Evolutionary conservation across 768 basidiomycete genomes (phyloP).

Genomic region (Mycena kentingensis): DNA sequence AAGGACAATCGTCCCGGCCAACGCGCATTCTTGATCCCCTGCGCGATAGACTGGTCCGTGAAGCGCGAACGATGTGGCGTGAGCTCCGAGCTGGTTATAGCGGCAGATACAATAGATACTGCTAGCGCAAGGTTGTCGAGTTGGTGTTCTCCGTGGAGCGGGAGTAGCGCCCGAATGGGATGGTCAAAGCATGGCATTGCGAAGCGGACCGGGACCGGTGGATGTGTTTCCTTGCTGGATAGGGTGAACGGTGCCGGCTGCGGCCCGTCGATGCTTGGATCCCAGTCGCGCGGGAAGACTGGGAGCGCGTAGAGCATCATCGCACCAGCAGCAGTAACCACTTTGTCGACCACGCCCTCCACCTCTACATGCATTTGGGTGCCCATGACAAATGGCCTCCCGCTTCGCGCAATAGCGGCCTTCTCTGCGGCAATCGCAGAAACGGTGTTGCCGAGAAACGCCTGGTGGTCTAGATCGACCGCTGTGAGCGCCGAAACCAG

Average conservation of each 20-base stretch:
- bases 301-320: conserved; percentile 39
- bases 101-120: conserved; percentile 57
- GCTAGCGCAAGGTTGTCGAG: conserved; percentile 80
- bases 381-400: conserved; percentile 67
- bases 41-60: conserved; percentile 47
- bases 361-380: conserved; percentile 58
- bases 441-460: conserved; percentile 79
- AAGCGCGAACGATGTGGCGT: conserved; percentile 38
- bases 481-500: conserved; percentile 80
- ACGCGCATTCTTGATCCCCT: conserved; percentile 57
- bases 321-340: conserved; percentile 47
- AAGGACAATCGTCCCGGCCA: conserved; percentile 91
- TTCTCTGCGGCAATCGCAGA: conserved; percentile 81
- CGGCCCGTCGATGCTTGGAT: conserved; percentile 38
- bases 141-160: conserved; percentile 83
- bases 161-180: conserved; percentile 53
- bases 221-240: conserved; percentile 35
- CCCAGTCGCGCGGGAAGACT: conserved; percentile 39
- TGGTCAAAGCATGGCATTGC: conserved; percentile 45
- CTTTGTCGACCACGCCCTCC: conserved; percentile 41
- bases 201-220: conserved; percentile 45
- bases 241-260: conserved; percentile 34
- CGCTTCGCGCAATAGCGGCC: conserved; percentile 70
- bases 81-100: conserved; percentile 46
- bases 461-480: conserved; percentile 93